Evolutionary conservation across 805 yeast genomes (phyloP).

Genomic region (Ogataea sp.): DNA sequence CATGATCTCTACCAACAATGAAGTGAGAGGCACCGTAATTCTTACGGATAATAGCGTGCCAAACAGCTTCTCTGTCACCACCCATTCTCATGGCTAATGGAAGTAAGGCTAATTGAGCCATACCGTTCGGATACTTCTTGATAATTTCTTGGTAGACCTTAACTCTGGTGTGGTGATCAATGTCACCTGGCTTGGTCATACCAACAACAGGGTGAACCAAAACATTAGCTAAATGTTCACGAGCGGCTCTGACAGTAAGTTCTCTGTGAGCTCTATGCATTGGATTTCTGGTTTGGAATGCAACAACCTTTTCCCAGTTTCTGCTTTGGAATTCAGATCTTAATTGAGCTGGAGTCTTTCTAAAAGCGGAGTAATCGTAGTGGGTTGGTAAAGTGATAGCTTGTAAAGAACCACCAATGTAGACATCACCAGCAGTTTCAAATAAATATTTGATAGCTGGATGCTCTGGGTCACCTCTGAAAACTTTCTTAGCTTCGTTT

Average conservation of each 20-base stretch:
- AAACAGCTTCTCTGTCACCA: constrained; percentile 96
- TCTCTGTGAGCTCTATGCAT: constrained; percentile 99
- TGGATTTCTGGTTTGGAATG: constrained; percentile 97
- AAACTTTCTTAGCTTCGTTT: constrained; percentile 75
- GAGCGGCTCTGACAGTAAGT: constrained; percentile 93
- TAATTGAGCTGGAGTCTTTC: constrained; percentile 87
- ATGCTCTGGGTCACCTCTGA: constrained; percentile 96
- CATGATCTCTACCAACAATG: constrained; percentile 97
- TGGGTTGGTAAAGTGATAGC: constrained; percentile 81
- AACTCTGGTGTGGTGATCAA: constrained; percentile 95
- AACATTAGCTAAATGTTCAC: constrained; percentile 78
- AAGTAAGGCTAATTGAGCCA: constrained; percentile 79
- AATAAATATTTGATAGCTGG: constrained; percentile 77
- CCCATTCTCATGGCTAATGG: constrained; percentile 99
- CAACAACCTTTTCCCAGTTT: constrained; percentile 86
- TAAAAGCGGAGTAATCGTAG: constrained; percentile 80
- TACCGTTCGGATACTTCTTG: constrained; percentile 89
- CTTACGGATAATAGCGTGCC: constrained; percentile 97
- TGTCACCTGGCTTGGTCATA: constrained; percentile 94
- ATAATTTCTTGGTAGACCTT: constrained; percentile 89
- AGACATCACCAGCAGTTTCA: constrained; percentile 71
- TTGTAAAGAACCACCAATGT: constrained; percentile 82
- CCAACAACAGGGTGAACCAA: constrained; percentile 97
- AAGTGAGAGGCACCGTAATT: constrained; percentile 96
- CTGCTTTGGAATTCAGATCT: constrained; percentile 74